A percentile compares a stretch with the other conserved stretches of the same genome.
Conservation (phyloP, 2,329 filamentous ascomycete genomes). For the Alternaria ethzedia region DNA sequence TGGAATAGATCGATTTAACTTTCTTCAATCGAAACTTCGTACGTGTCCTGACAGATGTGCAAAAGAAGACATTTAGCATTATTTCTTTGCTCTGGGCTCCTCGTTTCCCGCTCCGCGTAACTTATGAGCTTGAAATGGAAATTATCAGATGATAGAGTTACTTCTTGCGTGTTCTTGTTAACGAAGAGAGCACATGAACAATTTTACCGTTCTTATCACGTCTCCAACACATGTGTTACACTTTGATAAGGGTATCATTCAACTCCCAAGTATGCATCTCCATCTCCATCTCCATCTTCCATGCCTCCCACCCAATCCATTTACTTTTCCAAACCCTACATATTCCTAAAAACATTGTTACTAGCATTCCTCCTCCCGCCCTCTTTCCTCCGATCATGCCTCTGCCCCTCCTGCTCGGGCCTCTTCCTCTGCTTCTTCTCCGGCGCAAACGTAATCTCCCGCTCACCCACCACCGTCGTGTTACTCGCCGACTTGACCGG, state of each 20-base stretch:
- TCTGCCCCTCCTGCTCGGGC: slow-evolving; percentile 30
- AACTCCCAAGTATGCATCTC: not conserved
- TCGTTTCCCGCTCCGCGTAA: too few relatives aligned
- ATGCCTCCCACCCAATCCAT: not conserved
- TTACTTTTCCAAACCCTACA: slow-evolving; percentile 53
- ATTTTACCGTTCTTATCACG: too few relatives aligned
- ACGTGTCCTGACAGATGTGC: too few relatives aligned
- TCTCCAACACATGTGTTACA: not conserved
- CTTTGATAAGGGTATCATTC: slow-evolving; percentile 1
- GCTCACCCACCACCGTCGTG: slow-evolving; percentile 57
- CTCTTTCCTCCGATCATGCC: slow-evolving; percentile 49
- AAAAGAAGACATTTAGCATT: too few relatives aligned
- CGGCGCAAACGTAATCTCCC: slow-evolving; percentile 76
- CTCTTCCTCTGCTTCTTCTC: slow-evolving; percentile 55
- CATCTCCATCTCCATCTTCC: not conserved
- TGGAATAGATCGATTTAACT: slow-evolving; percentile 5
- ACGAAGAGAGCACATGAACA: too few relatives aligned
- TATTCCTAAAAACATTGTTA: slow-evolving; percentile 73
- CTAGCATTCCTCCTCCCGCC: slow-evolving; percentile 73
- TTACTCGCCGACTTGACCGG: slow-evolving; percentile 12
- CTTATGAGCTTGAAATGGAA: too few relatives aligned
- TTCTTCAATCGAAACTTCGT: not conserved
- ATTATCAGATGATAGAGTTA: fast-evolving
- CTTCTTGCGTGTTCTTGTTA: not conserved
- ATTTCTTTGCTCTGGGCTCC: too few relatives aligned